These are phyloP conservation scores for Cytauxzoon felis DNA, from an alignment of 169 alveolate genomes.

Conservation along the genomic window DNA sequence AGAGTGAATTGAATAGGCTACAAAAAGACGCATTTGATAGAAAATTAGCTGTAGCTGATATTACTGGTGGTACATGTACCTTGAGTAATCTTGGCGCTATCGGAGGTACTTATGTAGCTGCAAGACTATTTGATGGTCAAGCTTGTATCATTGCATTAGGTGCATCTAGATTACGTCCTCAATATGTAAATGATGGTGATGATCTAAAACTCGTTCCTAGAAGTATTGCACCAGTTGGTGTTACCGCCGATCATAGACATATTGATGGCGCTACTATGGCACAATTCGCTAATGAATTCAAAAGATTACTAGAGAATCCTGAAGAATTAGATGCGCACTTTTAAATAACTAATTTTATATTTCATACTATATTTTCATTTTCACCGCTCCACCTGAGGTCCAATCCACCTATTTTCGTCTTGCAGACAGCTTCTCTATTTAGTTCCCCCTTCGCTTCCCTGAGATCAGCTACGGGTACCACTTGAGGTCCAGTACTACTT, in stretches of 20 bases:
- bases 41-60: constrained; percentile 79
- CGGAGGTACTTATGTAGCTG: constrained; percentile 90
- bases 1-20: constrained; percentile 77
- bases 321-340: constrained; percentile 17
- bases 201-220: constrained; percentile 37
- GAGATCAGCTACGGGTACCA: no score
- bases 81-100: constrained; percentile 91
- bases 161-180: constrained; percentile 37
- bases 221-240: constrained; percentile 70
- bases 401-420: no score
- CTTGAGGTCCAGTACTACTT: no score
- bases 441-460: no score
- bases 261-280: constrained; percentile 92
- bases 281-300: constrained; percentile 41
- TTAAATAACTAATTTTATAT: background rate
- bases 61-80: constrained; percentile 87
- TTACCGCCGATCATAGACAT: constrained; percentile 92
- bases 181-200: constrained; percentile 59
- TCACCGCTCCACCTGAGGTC: no score
- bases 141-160: constrained; percentile 85
- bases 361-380: background rate
- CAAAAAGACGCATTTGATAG: constrained; percentile 77
- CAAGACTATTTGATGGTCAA: constrained; percentile 89
- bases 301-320: constrained; percentile 10
- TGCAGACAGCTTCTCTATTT: no score